phyloP scores from a whole-genome alignment of 108 stramenopile genomes.

The Skeletonema marinoi region DNA sequence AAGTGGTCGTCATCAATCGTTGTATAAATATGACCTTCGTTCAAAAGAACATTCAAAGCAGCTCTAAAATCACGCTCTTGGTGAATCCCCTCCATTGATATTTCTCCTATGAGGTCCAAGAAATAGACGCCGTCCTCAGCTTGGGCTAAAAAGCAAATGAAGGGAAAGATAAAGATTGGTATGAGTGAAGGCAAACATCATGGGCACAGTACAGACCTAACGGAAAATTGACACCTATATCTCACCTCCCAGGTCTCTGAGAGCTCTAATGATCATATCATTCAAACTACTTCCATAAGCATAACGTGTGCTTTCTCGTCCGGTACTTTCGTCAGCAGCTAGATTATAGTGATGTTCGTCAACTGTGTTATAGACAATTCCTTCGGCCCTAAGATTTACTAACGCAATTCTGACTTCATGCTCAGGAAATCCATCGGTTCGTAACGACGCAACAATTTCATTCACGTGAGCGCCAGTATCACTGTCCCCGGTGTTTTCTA shows the following conservation, averaged over 20 bases:
- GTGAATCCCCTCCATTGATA: neutral
- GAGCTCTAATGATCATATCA: constrained; percentile 20
- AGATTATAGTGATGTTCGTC: constrained; percentile 60
- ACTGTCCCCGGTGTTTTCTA: neutral
- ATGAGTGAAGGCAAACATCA: too few relatives aligned
- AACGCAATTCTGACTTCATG: constrained; percentile 58
- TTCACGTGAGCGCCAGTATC: constrained; percentile 50
- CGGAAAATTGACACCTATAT: neutral
- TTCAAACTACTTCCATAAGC: constrained; percentile 21
- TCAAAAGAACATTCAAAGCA: constrained; percentile 55
- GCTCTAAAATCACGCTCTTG: constrained; percentile 46
- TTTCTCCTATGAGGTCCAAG: neutral
- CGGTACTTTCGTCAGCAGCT: neutral
- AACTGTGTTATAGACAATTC: constrained; percentile 77
- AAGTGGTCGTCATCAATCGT: constrained; percentile 76
- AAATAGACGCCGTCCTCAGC: neutral
- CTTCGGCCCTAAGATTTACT: constrained; percentile 60
- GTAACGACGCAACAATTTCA: constrained; percentile 22
- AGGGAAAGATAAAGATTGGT: neutral
- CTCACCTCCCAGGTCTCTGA: constrained; percentile 27
- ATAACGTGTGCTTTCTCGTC: neutral
- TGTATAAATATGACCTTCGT: constrained; percentile 84
- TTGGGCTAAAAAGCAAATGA: neutral
- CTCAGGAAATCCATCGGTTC: constrained; percentile 36
- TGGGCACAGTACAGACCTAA: too few relatives aligned